Base-by-base conservation (phyloP, 2,329 filamentous ascomycete species). In the Exophiala xenobiotica region DNA sequence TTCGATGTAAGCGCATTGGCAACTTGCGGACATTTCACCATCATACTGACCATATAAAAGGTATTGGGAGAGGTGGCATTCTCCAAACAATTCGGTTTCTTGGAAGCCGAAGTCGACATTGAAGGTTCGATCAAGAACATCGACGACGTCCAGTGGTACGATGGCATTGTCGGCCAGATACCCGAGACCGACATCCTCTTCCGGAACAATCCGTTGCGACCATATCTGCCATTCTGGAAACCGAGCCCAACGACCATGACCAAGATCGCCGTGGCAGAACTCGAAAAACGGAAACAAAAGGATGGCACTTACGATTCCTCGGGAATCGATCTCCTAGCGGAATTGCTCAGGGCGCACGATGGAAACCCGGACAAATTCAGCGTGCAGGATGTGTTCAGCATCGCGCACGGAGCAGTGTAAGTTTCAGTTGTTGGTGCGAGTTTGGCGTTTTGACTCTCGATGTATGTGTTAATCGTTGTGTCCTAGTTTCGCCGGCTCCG, bases 331-430 rank as follows among this genome's bases (percentile, higher is more conserved):
- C 61, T 81, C 51, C 65, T 81, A 63, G 73, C 74, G 5, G 75
- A 74, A 47, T 57, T 80, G 57, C 76, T 81, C 52, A 70, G 71
- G 61, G 77, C 77, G 0, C 78, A 81, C 56, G 62, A 79, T 18
- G 77, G 77, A 61, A 73, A 76, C 16, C 71, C 74, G 1, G 65
- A 71, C 16, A 69, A 64, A 46, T 80, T 81, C 56, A 60, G 66
- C 6, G 74, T 78, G 58, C 76, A 75, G 0, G 78, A 81, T 55
- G 77, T 81, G 2, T 81, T 81, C 66, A 76, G 78, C 8, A 75
- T 81, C 3, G 75, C 78, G 5, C 78, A 81, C 52, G 78, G 78
- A 3, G 78, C 78, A 1, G 80, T 62, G 58, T 60, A 51, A 60
- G 57, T 38, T 27, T 31, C 26, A 29, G 11, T 12, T 41, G 11